Conservation (phyloP, 1,139 yeast genomes). For the Protomyces inundatus region DNA sequence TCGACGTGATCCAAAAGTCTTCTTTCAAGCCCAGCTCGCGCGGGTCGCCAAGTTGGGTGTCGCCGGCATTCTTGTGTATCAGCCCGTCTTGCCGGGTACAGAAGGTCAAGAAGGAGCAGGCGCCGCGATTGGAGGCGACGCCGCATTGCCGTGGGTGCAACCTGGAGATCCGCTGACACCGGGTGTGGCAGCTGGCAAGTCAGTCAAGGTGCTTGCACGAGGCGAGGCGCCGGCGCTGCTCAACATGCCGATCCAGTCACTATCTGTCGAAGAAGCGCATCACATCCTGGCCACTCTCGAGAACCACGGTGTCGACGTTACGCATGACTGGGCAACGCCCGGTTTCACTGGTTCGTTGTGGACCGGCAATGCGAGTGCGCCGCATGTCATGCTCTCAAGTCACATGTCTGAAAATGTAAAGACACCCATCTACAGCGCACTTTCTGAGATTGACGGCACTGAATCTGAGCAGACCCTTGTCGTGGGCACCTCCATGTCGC, state of each 20-base stretch:
- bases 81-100: neutral
- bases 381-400: slow-evolving; percentile 44
- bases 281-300: slow-evolving; percentile 48
- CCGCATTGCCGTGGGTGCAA: slow-evolving; percentile 58
- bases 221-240: slow-evolving; percentile 55
- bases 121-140: slow-evolving; percentile 57
- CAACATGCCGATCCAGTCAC: slow-evolving; percentile 67
- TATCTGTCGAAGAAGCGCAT: slow-evolving; percentile 65
- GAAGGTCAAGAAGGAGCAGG: slow-evolving; percentile 34
- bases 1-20: slow-evolving; percentile 51
- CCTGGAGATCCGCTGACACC: slow-evolving; percentile 81
- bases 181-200: slow-evolving; percentile 58
- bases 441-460: slow-evolving; percentile 71
- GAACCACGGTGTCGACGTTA: slow-evolving; percentile 47
- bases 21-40: slow-evolving; percentile 50
- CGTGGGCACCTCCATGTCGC: slow-evolving; percentile 70
- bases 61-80: slow-evolving; percentile 52
- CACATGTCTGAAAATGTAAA: slow-evolving; percentile 51
- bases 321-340: slow-evolving; percentile 30
- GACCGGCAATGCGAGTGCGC: slow-evolving; percentile 38
- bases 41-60: slow-evolving; percentile 52
- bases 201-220: slow-evolving; percentile 41
- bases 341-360: slow-evolving; percentile 31
- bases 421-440: slow-evolving; percentile 71
- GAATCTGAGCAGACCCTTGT: slow-evolving; percentile 74